Base-by-base conservation (phyloP, 768 basidiomycete genomes). In the Pleurotus tuoliensis region DNA sequence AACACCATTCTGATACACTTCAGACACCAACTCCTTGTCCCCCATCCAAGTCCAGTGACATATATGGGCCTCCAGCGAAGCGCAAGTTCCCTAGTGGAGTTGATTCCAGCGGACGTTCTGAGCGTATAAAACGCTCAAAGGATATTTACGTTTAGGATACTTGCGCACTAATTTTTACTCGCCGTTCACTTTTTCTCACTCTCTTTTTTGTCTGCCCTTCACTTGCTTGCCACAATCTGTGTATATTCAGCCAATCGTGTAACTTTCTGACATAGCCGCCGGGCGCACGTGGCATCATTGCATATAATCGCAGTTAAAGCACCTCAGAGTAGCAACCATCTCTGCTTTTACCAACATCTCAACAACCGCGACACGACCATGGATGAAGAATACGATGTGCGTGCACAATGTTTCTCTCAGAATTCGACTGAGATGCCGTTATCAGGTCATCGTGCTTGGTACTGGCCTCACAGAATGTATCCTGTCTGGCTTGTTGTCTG, bases 341-440 rank as follows among this genome's bases (percentile, higher is more conserved):
- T 39, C 61, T 56, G 38, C 54, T 57, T 59, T 55, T 55, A 47
- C 56, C 55, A 58, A 56, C 41, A 50, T 55, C 47, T 49, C 46
- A 24, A 54, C 27, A 58, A 50, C 22, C 30, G 24, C 64, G 58
- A 62, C 62, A 55, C 64, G 61, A 77, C 66, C 72, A 97, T 99
- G 96, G 96, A 99, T 88, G 96, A 98, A 81, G 90, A 92, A 80
- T 98, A 98, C 78, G 95, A 98, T 73, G 95, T 97, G 71, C 60
- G 72, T 66, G 37, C 55, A 49, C 37, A 40, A 20, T 34, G 34
- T 38, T 16, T 45, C 27, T 20, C 56, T 56, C 30, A 56, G 45
- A 56, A 47, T 54, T 55, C 49, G 58, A 57, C 62, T 67, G 56
- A 62, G 55, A 49, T 44, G 18, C 27, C 25, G 27, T 46, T 46